Percentiles rank a stretch among this genome's conserved stretches.
phyloP scores from a whole-genome alignment of 352 stramenopile genomes.

The Phytophthora europaea region DNA sequence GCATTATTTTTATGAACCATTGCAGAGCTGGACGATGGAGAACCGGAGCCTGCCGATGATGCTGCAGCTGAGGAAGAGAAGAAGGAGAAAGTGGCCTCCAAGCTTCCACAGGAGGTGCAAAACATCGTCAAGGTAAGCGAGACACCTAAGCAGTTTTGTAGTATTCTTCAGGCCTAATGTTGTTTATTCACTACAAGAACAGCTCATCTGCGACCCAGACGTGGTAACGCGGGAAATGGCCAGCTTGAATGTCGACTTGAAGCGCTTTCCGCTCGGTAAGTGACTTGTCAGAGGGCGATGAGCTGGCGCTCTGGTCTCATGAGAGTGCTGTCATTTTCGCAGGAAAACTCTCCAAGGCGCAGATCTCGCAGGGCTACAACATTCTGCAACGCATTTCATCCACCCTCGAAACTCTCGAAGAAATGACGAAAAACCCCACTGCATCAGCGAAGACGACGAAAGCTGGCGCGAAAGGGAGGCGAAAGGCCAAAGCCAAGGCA shows the following conservation, averaged over 20 bases:
- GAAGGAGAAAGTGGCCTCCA: constrained; percentile 36
- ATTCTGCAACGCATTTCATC: constrained; percentile 63
- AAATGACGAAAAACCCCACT: constrained; percentile 42
- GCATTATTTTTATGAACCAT: not conserved
- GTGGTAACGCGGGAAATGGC: constrained; percentile 58
- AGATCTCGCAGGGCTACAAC: constrained; percentile 71
- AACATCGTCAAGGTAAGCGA: constrained; percentile 47
- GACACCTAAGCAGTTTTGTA: not conserved
- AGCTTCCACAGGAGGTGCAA: constrained; percentile 45
- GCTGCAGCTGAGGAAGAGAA: constrained; percentile 34
- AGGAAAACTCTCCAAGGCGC: constrained; percentile 61
- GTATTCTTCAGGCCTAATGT: constrained; percentile 2
- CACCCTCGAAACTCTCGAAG: constrained; percentile 49
- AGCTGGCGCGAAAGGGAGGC: constrained; percentile 31
- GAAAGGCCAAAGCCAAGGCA: constrained; percentile 37
- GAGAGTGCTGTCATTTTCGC: not conserved
- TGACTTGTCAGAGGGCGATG: not conserved
- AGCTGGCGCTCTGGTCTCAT: not conserved
- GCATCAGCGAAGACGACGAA: constrained; percentile 25
- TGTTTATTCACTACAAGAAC: constrained; percentile 1
- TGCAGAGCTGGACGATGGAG: constrained; percentile 54
- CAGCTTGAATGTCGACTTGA: constrained; percentile 60
- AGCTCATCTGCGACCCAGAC: constrained; percentile 67
- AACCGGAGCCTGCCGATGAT: constrained; percentile 33
- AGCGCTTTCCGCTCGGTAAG: constrained; percentile 60